These are phyloP conservation scores for Phytopythium helicoides DNA, from an alignment of 352 stramenopile species.

Conservation along the genomic window DNA sequence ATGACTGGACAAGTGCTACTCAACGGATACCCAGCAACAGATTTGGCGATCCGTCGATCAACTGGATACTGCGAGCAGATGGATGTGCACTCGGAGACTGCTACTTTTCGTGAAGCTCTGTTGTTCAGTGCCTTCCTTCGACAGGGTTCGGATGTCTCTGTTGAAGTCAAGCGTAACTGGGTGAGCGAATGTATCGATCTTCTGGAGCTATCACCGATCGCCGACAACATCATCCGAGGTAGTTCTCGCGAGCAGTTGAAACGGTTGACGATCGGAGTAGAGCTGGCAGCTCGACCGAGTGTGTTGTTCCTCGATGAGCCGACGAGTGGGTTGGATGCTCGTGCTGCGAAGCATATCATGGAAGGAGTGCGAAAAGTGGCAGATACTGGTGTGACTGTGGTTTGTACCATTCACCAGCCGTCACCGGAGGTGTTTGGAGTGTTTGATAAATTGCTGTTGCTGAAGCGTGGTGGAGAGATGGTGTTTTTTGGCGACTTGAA, in stretches of 20 bases:
- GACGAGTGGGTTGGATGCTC: constrained; percentile 67
- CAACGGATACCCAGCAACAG: constrained; percentile 44
- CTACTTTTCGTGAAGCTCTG: constrained; percentile 89
- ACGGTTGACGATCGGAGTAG: constrained; percentile 45
- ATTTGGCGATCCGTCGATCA: constrained; percentile 37
- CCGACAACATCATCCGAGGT: constrained; percentile 32
- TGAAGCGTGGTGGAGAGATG: constrained; percentile 50
- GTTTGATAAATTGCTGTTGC: constrained; percentile 86
- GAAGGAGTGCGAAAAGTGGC: constrained; percentile 55
- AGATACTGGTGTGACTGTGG: constrained; percentile 68
- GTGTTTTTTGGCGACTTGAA: constrained; percentile 60
- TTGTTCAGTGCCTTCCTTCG: constrained; percentile 87
- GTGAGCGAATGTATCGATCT: constrained; percentile 84
- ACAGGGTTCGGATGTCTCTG: constrained; percentile 28
- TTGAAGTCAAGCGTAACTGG: constrained; percentile 29
- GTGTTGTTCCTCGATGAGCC: constrained; percentile 58
- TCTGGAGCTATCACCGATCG: constrained; percentile 62
- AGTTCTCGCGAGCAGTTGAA: constrained; percentile 50
- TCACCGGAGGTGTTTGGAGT: constrained; percentile 59
- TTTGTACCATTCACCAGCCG: constrained; percentile 42
- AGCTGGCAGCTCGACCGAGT: constrained; percentile 42
- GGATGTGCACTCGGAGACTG: constrained; percentile 40
- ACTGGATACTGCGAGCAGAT: constrained; percentile 56
- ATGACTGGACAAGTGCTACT: constrained; percentile 45
- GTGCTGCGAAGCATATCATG: constrained; percentile 63